phyloP scores from a whole-genome alignment of 805 yeast species.

The Pichia rugopelliculosa region DNA sequence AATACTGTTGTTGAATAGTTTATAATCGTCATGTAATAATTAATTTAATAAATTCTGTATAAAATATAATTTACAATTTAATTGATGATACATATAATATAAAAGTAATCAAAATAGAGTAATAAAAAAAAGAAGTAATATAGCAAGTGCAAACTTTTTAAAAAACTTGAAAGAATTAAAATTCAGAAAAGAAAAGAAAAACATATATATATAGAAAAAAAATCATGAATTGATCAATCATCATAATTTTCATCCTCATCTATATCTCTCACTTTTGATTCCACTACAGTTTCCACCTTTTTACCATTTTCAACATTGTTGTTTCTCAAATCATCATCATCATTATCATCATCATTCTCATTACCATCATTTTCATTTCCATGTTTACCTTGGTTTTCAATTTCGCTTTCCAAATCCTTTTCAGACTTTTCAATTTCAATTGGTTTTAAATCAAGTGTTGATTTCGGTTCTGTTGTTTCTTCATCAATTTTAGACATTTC shows the following conservation, averaged over 20 bases:
- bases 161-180: too few species aligned
- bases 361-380: neutral
- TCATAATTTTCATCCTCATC: slow-evolving; percentile 34
- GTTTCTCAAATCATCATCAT: neutral
- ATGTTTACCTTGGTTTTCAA: neutral
- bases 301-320: neutral
- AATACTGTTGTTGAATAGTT: slow-evolving; percentile 41
- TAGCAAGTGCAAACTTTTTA: neutral
- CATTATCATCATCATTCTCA: too few species aligned
- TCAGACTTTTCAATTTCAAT: neutral
- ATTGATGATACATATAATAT: neutral
- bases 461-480: neutral
- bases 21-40: neutral
- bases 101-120: neutral
- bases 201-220: too few species aligned
- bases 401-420: slow-evolving; percentile 1
- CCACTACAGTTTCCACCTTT: neutral
- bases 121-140: neutral
- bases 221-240: slow-evolving; percentile 20
- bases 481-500: slow-evolving; percentile 3
- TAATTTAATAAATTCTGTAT: neutral
- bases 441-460: neutral
- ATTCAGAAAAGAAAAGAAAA: neutral
- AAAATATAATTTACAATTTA: neutral
- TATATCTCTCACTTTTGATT: slow-evolving; percentile 22